These are phyloP conservation scores for Grosmannia huntii DNA, from an alignment of 2,329 filamentous ascomycete species.

Conservation along the genomic window DNA sequence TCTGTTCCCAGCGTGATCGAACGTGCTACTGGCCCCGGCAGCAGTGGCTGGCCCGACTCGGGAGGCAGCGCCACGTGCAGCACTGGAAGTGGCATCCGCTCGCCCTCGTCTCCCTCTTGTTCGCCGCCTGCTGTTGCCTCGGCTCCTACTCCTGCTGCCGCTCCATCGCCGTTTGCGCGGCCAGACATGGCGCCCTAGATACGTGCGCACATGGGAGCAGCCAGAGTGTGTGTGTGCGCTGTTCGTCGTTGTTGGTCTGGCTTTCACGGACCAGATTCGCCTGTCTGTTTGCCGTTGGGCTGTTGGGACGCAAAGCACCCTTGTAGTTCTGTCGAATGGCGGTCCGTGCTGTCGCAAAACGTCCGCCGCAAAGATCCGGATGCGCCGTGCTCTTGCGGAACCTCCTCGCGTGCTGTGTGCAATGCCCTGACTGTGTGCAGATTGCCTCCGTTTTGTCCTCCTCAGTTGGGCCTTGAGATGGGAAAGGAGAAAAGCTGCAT, in stretches of 20 bases:
- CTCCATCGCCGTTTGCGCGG: background rate
- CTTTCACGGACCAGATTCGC: too few species aligned
- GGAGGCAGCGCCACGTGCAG: background rate
- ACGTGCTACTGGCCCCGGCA: slow-evolving; percentile 44
- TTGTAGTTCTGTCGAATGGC: too few species aligned
- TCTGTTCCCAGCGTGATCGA: slow-evolving; percentile 48
- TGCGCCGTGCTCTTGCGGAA: too few species aligned
- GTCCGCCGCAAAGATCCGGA: too few species aligned
- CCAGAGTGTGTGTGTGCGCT: background rate
- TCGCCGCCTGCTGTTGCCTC: background rate
- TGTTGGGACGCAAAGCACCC: too few species aligned
- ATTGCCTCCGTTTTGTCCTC: background rate
- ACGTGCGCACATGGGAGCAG: background rate
- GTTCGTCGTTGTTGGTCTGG: background rate
- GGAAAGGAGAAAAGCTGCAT: background rate
- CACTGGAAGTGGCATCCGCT: background rate
- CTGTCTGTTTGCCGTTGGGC: too few species aligned
- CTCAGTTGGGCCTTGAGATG: background rate
- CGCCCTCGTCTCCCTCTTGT: background rate
- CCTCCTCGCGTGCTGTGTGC: too few species aligned
- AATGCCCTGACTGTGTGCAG: background rate
- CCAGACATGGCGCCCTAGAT: background rate
- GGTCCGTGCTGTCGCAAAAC: too few species aligned
- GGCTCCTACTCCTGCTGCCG: background rate
- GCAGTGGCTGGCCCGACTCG: slow-evolving; percentile 20